A percentile compares a stretch with the other conserved stretches of the same genome.
phyloP scores from a whole-genome alignment of 1,284 basidiomycete species.

The Lignosus rhinocerotis region DNA sequence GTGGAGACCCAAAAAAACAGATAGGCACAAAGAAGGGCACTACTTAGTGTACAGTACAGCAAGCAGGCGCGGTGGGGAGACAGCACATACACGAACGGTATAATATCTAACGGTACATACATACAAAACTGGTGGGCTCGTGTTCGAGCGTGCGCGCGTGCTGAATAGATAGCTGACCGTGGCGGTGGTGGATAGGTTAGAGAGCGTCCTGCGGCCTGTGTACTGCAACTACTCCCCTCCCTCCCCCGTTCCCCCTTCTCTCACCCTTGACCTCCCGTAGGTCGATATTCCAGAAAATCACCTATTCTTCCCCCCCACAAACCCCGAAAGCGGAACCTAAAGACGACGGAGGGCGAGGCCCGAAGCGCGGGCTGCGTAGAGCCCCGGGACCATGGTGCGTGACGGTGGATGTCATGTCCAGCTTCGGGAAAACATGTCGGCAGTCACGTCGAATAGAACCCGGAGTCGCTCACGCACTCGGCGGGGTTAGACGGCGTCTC shows the following conservation, averaged over 20 bases:
- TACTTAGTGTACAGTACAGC: not conserved
- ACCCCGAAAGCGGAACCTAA: too few relatives aligned
- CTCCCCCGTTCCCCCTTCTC: too few relatives aligned
- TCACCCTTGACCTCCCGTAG: too few relatives aligned
- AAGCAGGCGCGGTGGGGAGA: not conserved
- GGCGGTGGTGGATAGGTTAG: not conserved
- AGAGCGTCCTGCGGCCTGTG: not conserved
- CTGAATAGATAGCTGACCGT: not conserved
- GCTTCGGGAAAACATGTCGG: not conserved
- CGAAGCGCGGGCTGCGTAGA: not conserved
- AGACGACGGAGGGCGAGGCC: not conserved
- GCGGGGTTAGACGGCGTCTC: slow-evolving; percentile 50
- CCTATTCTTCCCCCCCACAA: too few relatives aligned
- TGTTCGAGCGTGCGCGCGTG: too few relatives aligned
- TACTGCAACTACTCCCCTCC: not conserved
- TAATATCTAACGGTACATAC: slow-evolving; percentile 8
- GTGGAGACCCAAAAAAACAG: too few relatives aligned
- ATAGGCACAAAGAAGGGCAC: not conserved
- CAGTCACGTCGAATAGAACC: slow-evolving; percentile 53
- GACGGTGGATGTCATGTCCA: not conserved
- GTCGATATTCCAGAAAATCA: too few relatives aligned
- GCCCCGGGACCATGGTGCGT: not conserved
- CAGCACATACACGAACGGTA: slow-evolving; percentile 2
- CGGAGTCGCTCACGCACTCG: slow-evolving; percentile 57
- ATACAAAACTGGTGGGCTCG: not conserved